These are phyloP conservation scores for Fusarium cyanostomum DNA, from an alignment of 2,329 filamentous ascomycete species.

Conservation along the genomic window DNA sequence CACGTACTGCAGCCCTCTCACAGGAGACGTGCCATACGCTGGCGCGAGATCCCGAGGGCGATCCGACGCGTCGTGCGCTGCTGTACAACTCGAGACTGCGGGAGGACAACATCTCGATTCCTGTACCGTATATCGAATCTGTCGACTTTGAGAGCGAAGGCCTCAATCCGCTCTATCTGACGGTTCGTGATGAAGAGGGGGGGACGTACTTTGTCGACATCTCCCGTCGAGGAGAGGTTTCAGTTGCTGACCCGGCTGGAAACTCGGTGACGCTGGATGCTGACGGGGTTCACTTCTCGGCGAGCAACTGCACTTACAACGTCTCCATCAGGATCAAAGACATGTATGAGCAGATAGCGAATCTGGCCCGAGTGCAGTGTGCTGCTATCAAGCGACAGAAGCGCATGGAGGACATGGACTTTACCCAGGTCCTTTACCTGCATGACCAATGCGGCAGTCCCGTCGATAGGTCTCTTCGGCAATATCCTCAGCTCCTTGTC, in stretches of 20 bases:
- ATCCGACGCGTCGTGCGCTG: conserved; percentile 38
- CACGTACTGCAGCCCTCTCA: conserved; percentile 41
- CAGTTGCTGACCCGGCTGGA: conserved; percentile 45
- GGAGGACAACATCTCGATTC: conserved; percentile 46
- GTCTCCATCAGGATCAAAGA: conserved; percentile 47
- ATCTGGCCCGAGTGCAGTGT: conserved; percentile 46
- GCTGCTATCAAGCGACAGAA: conserved; percentile 34
- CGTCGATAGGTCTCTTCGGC: conserved; percentile 39
- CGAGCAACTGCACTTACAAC: conserved; percentile 45
- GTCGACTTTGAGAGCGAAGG: conserved; percentile 48
- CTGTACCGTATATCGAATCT: conserved; percentile 51
- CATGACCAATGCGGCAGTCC: conserved; percentile 49
- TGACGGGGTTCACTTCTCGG: conserved; percentile 49
- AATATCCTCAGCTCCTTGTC: conserved; percentile 46
- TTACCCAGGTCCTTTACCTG: conserved; percentile 47
- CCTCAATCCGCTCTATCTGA: conserved; percentile 47
- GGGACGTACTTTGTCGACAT: conserved; percentile 48
- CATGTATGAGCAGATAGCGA: conserved; percentile 48
- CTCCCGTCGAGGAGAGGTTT: conserved; percentile 46
- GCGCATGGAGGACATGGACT: conserved; percentile 42
- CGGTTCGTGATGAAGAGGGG: conserved; percentile 43
- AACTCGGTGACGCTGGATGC: conserved; percentile 48
- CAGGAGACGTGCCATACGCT: conserved; percentile 47
- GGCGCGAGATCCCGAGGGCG: conserved; percentile 35
- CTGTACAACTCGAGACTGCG: conserved; percentile 46